A percentile compares a stretch with the other conserved stretches of the same genome.
Conservation (phyloP, 2,329 filamentous ascomycete species). For the Fusarium pseudograminearum region DNA sequence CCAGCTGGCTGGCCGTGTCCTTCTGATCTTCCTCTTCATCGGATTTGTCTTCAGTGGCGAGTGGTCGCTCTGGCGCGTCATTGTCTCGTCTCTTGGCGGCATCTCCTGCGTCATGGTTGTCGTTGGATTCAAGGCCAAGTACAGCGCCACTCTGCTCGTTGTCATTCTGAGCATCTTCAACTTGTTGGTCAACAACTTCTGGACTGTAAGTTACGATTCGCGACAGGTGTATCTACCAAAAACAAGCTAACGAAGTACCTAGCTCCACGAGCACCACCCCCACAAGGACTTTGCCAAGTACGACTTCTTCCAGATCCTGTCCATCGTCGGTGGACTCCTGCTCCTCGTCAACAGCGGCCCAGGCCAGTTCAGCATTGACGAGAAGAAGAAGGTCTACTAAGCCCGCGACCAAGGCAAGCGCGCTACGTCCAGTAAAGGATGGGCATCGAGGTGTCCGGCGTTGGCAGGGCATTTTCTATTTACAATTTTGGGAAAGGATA, state of each 20-base stretch:
- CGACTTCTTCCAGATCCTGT: slow-evolving; percentile 99
- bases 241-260: slow-evolving; percentile 15
- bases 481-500: slow-evolving; percentile 34
- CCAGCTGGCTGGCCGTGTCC: slow-evolving; percentile 93
- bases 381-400: slow-evolving; percentile 99
- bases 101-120: slow-evolving; percentile 98
- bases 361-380: slow-evolving; percentile 96
- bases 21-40: slow-evolving; percentile 97
- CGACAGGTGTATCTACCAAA: neutral
- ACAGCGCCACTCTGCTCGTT: slow-evolving; percentile 94
- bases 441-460: slow-evolving; percentile 39
- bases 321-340: slow-evolving; percentile 95
- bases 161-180: slow-evolving; percentile 98
- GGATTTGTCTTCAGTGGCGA: slow-evolving; percentile 96
- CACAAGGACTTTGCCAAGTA: slow-evolving; percentile 99
- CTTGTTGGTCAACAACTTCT: slow-evolving; percentile 98
- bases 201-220: slow-evolving; percentile 78
- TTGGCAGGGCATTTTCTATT: slow-evolving; percentile 42
- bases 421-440: slow-evolving; percentile 18
- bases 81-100: slow-evolving; percentile 86
- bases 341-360: slow-evolving; percentile 99
- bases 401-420: slow-evolving; percentile 8
- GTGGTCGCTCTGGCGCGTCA: slow-evolving; percentile 89
- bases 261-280: slow-evolving; percentile 97
- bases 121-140: slow-evolving; percentile 99